phyloP scores from a whole-genome alignment of 1,139 yeast genomes.

The Taiozyma sp. region DNA sequence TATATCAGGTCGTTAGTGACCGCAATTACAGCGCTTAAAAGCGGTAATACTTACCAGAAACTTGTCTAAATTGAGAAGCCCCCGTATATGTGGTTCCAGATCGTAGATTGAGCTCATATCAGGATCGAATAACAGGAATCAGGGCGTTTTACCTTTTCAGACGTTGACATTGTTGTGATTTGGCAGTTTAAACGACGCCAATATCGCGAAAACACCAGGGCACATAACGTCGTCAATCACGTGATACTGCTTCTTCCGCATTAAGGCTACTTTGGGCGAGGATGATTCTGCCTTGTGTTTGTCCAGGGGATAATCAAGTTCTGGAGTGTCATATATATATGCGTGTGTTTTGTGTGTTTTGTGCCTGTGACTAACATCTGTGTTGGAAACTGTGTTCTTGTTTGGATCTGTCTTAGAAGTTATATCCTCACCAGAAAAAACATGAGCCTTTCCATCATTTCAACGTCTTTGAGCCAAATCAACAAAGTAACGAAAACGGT shows the following conservation, averaged over 20 bases:
- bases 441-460: too few species aligned
- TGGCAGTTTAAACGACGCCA: background rate
- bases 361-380: too few species aligned
- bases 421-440: too few species aligned
- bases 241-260: background rate
- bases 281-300: too few species aligned
- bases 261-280: too few species aligned
- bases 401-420: background rate
- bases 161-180: background rate
- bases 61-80: conserved; percentile 62
- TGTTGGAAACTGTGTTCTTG: too few species aligned
- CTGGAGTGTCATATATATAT: too few species aligned
- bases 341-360: too few species aligned
- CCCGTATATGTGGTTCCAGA: conserved; percentile 67
- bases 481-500: too few species aligned
- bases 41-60: conserved; percentile 41
- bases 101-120: conserved; percentile 40
- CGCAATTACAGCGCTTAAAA: background rate
- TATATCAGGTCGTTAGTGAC: background rate
- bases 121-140: background rate
- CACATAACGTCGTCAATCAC: background rate
- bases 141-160: background rate
- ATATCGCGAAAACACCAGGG: background rate
- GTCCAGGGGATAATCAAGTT: too few species aligned
- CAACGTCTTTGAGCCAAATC: background rate